Evolutionary conservation across 768 basidiomycete genomes (phyloP).

Genomic region (Tephrocybe sp.): DNA sequence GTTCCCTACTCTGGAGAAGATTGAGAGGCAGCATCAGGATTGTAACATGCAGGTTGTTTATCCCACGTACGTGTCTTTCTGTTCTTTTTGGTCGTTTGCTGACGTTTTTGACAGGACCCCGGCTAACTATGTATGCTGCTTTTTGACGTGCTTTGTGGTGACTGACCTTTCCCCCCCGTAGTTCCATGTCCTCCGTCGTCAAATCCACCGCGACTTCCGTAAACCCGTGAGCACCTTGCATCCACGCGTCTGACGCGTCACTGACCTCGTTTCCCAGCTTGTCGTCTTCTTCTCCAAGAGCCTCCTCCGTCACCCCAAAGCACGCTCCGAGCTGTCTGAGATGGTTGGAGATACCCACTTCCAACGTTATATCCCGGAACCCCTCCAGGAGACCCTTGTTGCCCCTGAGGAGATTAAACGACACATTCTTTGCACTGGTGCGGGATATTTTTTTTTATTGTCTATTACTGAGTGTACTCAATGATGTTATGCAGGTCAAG

Average conservation of each 20-base stretch:
- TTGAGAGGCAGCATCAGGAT: conserved; percentile 96
- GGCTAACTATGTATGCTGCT: conserved; percentile 76
- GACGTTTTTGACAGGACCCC: conserved; percentile 63
- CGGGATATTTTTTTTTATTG: conserved; percentile 5
- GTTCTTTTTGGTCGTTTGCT: conserved; percentile 8
- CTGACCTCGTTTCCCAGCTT: conserved; percentile 46
- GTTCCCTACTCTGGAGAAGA: conserved; percentile 86
- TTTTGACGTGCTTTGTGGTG: not conserved
- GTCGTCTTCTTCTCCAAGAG: conserved; percentile 97
- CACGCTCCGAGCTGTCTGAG: conserved; percentile 83
- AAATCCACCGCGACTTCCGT: conserved; percentile 97
- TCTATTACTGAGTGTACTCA: conserved; percentile 5
- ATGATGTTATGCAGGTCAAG: conserved; percentile 64
- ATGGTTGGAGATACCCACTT: conserved; percentile 90
- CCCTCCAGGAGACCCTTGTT: conserved; percentile 68
- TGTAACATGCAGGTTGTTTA: conserved; percentile 99
- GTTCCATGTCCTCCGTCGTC: conserved; percentile 97
- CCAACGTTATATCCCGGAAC: conserved; percentile 91
- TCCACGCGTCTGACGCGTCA: not conserved
- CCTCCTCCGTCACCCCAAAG: conserved; percentile 91
- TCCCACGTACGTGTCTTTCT: conserved; percentile 67
- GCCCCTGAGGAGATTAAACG: conserved; percentile 85
- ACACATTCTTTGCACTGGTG: conserved; percentile 88
- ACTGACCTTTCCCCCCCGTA: conserved; percentile 26
- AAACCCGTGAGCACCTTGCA: conserved; percentile 69